phyloP scores from a whole-genome alignment of 2,329 filamentous ascomycete genomes.

The Aspergillus caelatus region DNA sequence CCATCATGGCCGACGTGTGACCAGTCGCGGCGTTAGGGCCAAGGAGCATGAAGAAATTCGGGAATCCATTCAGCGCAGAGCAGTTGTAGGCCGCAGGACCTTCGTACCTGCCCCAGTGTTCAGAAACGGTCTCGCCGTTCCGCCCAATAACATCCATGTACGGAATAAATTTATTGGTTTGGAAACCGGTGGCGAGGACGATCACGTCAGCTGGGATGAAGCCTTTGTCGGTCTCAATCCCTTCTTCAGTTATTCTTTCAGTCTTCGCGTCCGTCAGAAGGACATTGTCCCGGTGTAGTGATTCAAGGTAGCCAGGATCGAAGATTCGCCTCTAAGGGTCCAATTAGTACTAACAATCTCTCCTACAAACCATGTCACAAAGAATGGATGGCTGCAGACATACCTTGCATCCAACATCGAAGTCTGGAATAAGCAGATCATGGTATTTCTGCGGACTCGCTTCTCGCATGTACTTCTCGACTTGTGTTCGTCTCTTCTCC shows the following conservation, averaged over 20 bases:
- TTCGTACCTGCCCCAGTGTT: slow-evolving; percentile 44
- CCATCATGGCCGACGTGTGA: slow-evolving; percentile 58
- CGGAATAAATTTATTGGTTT: slow-evolving; percentile 27
- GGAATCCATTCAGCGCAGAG: slow-evolving; percentile 56
- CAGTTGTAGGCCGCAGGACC: slow-evolving; percentile 64
- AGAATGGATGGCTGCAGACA: background rate
- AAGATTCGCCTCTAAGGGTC: background rate
- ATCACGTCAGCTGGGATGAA: slow-evolving; percentile 29
- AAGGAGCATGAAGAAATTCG: slow-evolving; percentile 38
- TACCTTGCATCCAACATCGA: background rate
- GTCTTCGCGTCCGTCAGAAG: slow-evolving; percentile 55
- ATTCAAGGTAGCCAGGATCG: background rate
- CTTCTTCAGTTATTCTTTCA: slow-evolving; percentile 50
- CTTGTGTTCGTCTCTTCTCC: too few species aligned
- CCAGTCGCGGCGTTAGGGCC: slow-evolving; percentile 37
- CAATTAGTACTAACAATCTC: too few species aligned
- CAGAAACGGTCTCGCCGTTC: slow-evolving; percentile 21
- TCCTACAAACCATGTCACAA: too few species aligned
- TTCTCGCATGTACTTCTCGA: too few species aligned
- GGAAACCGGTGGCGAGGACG: slow-evolving; percentile 32
- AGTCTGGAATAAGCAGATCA: too few species aligned
- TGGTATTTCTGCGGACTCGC: too few species aligned
- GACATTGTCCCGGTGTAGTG: slow-evolving; percentile 25
- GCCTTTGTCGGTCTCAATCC: slow-evolving; percentile 28
- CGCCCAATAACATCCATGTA: slow-evolving; percentile 30